Evolutionary conservation across 257 asterid genomes (phyloP), one percentile per base, ranked within the genome.

Genomic region (Ballota nigra): DNA sequence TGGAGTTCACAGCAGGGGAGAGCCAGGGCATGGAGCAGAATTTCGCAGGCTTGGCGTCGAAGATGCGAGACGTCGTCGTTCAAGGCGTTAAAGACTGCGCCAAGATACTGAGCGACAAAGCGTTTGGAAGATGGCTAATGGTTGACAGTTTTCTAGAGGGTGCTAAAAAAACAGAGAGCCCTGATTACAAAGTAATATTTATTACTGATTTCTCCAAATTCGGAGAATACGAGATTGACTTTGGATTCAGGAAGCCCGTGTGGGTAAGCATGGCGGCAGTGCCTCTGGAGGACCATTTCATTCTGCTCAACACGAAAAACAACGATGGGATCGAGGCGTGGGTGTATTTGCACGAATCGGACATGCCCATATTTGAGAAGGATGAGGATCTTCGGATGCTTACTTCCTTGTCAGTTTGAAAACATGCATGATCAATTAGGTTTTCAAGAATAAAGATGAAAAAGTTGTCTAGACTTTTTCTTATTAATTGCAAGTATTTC

Each of bases 311-410:
- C 24, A 65, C 40, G 0, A 41, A 11, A 65, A 55, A 65, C 22
- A 65, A 43, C 24, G 24, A 12, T 1, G 70, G 70, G 2, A 65
- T 65, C 3, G 70, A 65, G 12, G 70, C 70, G 11, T 65, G 70
- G 70, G 71, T 47, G 29, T 45, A 28, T 28, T 66, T 65, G 41
- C 45, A 66, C 7, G 60, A 66, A 28, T 47, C 71, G 2, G 60
- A 66, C 60, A 66, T 47, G 59, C 16, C 53, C 0, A 20, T 22
- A 38, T 63, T 63, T 20, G 36, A 63, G 16, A 13, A 11, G 5
- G 68, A 63, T 12, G 53, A 38, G 55, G 53, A 63, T 2, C 31
- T 63, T 12, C 53, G 55, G 7, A 7, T 2, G 20, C 55, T 63
- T 47, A 62, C 68, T n/a, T 40, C 47, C 15, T 1, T 11, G n/a